Evolutionary conservation across 352 stramenopile genomes (phyloP).

Genomic region (Globisporangium radiosum): DNA sequence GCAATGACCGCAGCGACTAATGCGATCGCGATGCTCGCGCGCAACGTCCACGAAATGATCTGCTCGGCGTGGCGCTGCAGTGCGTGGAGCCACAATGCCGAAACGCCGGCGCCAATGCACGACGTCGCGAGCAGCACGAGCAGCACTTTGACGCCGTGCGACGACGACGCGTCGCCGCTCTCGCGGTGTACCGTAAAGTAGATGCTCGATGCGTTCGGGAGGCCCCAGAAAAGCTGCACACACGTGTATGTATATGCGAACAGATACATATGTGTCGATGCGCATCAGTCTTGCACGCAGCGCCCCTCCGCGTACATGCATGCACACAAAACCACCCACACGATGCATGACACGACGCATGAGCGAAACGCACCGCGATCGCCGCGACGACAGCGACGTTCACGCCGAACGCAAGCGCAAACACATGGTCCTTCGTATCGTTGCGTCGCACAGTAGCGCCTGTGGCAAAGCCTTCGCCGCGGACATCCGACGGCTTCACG

Average conservation of each 20-base stretch:
- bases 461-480: not conserved
- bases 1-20: constrained; percentile 38
- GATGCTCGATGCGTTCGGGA: constrained; percentile 68
- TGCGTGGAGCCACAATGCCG: constrained; percentile 65
- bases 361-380: constrained; percentile 40
- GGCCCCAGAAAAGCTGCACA: constrained; percentile 55
- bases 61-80: constrained; percentile 67
- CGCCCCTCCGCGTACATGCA: too few relatives aligned
- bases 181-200: constrained; percentile 73
- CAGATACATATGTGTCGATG: not conserved
- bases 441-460: constrained; percentile 16
- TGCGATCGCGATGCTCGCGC: constrained; percentile 49
- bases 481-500: not conserved
- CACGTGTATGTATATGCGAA: constrained; percentile 4
- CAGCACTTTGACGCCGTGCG: constrained; percentile 71
- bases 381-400: constrained; percentile 50
- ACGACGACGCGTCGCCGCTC: constrained; percentile 31
- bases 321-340: not conserved
- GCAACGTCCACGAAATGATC: constrained; percentile 69
- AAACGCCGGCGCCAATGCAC: constrained; percentile 56
- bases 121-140: constrained; percentile 60
- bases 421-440: constrained; percentile 60
- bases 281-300: too few relatives aligned
- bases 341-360: not conserved
- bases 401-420: constrained; percentile 52